Conservation (phyloP, 23 red algal species). For the Gracilaria vermiculophylla region DNA sequence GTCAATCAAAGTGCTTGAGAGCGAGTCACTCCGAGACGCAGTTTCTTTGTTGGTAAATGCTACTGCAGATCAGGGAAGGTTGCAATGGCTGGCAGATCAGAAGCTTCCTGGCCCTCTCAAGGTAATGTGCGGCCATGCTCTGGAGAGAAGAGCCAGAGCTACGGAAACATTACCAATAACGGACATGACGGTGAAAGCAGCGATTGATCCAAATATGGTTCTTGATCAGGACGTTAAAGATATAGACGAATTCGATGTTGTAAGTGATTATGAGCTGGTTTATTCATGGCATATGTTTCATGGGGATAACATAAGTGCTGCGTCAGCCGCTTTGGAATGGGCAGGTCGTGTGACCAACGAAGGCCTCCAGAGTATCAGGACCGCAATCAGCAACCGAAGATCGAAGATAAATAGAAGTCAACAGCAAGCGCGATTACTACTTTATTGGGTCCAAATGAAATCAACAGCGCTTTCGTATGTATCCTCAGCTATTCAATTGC, state of each 20-base stretch:
- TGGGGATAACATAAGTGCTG: conserved; percentile 43
- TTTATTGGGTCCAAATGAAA: conserved; percentile 47
- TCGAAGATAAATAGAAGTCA: neutral
- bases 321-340: conserved; percentile 51
- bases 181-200: conserved; percentile 1
- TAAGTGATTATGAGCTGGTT: conserved; percentile 39
- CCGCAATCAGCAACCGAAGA: neutral
- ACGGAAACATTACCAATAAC: conserved; percentile 9
- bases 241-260: neutral
- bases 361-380: conserved; percentile 25
- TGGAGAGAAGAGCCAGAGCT: conserved; percentile 56
- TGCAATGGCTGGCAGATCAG: conserved; percentile 50
- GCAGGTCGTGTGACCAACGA: conserved; percentile 44
- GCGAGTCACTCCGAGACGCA: conserved; percentile 38
- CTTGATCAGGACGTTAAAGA: neutral
- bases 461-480: conserved; percentile 30
- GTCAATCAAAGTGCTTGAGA: conserved; percentile 9
- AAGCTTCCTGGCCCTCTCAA: conserved; percentile 33
- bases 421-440: neutral
- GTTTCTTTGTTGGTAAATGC: conserved; percentile 42
- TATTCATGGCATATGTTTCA: conserved; percentile 51
- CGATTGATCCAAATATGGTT: neutral
- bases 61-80: conserved; percentile 28
- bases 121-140: conserved; percentile 40
- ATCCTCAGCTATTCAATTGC: conserved; percentile 13